Evolutionary conservation across 345 rosid genomes (phyloP), one percentile per base, ranked within the genome.

Genomic region (Luvunga scandens): DNA sequence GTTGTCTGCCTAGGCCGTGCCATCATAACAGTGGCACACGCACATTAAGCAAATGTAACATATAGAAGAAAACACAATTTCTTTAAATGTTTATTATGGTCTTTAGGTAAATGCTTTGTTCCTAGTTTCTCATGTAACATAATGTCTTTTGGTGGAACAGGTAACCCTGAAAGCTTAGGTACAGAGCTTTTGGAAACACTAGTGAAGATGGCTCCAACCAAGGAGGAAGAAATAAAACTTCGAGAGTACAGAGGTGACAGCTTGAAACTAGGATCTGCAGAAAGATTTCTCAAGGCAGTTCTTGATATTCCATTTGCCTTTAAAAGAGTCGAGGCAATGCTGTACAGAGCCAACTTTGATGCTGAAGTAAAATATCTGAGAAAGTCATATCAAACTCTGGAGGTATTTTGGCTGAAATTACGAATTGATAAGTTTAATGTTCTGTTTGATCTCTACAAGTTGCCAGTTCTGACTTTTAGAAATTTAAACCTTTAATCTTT

Each of bases 131-230:
- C 79, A 12, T 22, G 60, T 77, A 53, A 69, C 66, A 36, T 30
- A 22, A 34, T 71, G 42, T 68, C 45, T 65, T 79, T 83, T 82
- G 77, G 68, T 87, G 77, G 19, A 64, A 84, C 86, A 96, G 99
- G 98, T 65, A 90, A 90, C 82, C 94, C 95, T 1, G 97, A 96
- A 75, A 87, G 97, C 83, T 86, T 94, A 83, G 97, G 95, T 72
- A 85, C 91, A 30, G 98, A 96, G 84, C 98, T 96, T 82, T 85
- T 96, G 77, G 99, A 96, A 85, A 96, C 97, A 59, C 86, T 94
- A 73, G 97, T 92, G 63, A 96, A 94, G 81, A 96, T 96, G 99
- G 98, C 99, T 80, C 99, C 98, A 31, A 94, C 99, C 5, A 96
- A 92, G 83, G 97, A 94, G 85, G 99, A 96, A 89, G 98, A 94